Conservation (phyloP, 2,329 filamentous ascomycete genomes). For the Neofusicoccum laricinum region DNA sequence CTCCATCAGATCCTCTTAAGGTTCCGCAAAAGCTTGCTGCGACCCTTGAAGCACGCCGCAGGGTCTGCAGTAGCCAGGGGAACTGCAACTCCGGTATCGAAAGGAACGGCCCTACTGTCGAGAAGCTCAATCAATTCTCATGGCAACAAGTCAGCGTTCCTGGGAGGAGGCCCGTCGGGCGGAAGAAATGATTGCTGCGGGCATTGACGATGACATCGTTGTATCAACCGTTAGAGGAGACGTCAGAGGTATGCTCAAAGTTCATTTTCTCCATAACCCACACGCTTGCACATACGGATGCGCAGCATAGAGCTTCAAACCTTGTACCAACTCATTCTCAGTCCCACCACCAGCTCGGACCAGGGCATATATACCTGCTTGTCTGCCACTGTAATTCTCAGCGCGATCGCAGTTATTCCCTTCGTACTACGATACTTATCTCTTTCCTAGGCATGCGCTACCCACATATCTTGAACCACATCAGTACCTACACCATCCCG, state of each 20-base stretch:
- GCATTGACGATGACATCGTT: not conserved
- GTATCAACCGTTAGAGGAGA: not conserved
- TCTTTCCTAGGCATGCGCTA: not conserved
- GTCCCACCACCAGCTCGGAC: not conserved
- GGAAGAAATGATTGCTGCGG: not conserved
- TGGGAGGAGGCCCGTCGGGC: not conserved
- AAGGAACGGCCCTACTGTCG: not conserved
- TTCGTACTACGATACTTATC: not conserved
- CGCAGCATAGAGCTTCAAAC: not conserved
- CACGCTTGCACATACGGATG: not conserved
- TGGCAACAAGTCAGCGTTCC: not conserved
- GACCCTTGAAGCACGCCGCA: not conserved
- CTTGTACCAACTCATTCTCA: not conserved
- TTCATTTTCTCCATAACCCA: no score
- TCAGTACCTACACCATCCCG: not conserved
- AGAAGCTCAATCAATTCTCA: not conserved
- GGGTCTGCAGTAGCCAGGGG: not conserved
- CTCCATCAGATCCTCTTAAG: not conserved
- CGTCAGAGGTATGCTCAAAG: not conserved
- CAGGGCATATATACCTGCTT: not conserved
- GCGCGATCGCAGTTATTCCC: not conserved
- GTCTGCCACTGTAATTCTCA: not conserved
- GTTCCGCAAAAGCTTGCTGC: not conserved
- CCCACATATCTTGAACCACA: constrained; percentile 12
- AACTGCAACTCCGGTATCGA: not conserved